Base-by-base conservation (phyloP, 495 filamentous ascomycete species). In the Podospora pseudopauciseta region DNA sequence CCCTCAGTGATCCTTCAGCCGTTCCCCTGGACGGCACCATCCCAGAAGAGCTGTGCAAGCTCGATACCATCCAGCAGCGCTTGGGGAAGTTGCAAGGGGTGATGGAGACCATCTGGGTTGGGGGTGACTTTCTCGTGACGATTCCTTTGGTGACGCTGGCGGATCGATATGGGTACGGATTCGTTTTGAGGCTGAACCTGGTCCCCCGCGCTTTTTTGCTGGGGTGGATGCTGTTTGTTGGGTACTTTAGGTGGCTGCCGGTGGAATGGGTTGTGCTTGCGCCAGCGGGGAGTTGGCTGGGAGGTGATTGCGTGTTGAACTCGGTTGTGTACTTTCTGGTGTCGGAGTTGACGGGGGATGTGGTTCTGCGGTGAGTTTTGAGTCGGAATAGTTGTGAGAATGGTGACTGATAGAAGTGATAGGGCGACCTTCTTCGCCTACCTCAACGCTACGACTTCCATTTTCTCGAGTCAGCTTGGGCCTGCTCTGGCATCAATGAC, bases 291-390 rank as follows among this genome's bases (percentile, higher is more conserved):
- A 82, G 80, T 3, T 65, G 81, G 18, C 72, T 83, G 7, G 81
- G 81, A 16, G 81, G 79, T 18, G 80, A 83, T 67, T 82, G 80
- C 53, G 79, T 83, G 26, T 79, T 83, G 67, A 83, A 82, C 66
- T 81, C 80, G 23, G 78, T 83, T 58, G 69, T 80, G 7, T 83
- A 83, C 56, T 71, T 79, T 4, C 73, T 82, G 6, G 80, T 80
- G 6, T 77, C 81, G 49, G 69, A 75, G 5, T 65, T 79, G 67
- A 78, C 80, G 13, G 78, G 80, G 5, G 79, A 81, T 60, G 68
- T 72, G 60, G 73, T 78, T 56, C 71, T 77, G 6, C 74, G 80
- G 80, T 82, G 70, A 49, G 39, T 49, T 11, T 11, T 82, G 70
- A 49, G 39, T 49, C 0, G 7, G 74, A 61, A 16, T 3, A 1